Evolutionary conservation across 2,329 filamentous ascomycete species (phyloP).

Genomic region (Exutisphaerella laricina): DNA sequence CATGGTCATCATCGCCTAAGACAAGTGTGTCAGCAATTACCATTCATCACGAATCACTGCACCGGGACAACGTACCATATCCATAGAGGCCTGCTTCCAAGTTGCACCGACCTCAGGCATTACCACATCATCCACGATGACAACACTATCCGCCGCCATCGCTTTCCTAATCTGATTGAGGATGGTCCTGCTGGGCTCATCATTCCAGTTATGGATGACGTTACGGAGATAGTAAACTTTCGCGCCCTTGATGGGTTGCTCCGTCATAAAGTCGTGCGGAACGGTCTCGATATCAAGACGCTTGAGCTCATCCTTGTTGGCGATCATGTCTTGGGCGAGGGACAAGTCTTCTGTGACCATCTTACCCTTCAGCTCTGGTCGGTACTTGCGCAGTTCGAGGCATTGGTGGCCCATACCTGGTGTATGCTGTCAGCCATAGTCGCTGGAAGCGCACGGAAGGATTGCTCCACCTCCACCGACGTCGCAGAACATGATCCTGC

Average conservation of each 20-base stretch:
- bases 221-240: slow-evolving; percentile 3
- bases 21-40: too few species aligned
- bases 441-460: too few species aligned
- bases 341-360: slow-evolving; percentile 9
- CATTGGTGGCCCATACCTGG: slow-evolving; percentile 7
- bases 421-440: too few species aligned
- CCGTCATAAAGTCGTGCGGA: slow-evolving; percentile 6
- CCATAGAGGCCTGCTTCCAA: slow-evolving; percentile 14
- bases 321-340: slow-evolving; percentile 4
- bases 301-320: slow-evolving; percentile 6
- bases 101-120: slow-evolving; percentile 10
- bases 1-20: slow-evolving; percentile 16
- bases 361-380: slow-evolving; percentile 5
- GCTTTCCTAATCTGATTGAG: slow-evolving; percentile 8
- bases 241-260: slow-evolving; percentile 3
- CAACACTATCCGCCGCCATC: slow-evolving; percentile 10
- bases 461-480: too few species aligned
- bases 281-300: slow-evolving; percentile 8
- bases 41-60: too few species aligned
- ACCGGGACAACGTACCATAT: too few species aligned
- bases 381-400: slow-evolving; percentile 6
- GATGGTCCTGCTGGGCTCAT: slow-evolving; percentile 9
- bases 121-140: slow-evolving; percentile 12
- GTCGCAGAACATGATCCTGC: slow-evolving; percentile 8
- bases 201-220: slow-evolving; percentile 10